Evolutionary conservation across 495 filamentous ascomycete genomes (phyloP).

Genomic region (Talaromyces adpressus): DNA sequence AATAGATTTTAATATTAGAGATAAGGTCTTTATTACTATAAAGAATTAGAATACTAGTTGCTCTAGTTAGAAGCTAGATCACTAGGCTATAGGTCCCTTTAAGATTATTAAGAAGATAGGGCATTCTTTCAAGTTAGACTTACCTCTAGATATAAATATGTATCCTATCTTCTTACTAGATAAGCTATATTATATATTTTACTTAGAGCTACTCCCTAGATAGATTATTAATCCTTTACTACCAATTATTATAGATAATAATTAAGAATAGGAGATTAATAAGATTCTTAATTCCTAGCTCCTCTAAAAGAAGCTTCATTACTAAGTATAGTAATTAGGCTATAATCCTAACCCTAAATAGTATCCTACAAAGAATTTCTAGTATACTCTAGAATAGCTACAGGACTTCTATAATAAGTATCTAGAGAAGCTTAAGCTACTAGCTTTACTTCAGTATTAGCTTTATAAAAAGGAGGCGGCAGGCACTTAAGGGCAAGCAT

Average conservation of each 20-base stretch:
- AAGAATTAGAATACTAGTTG: background rate
- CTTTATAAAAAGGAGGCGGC: too few relatives aligned
- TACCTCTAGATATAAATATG: background rate
- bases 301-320: background rate
- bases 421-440: background rate
- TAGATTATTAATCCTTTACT: background rate
- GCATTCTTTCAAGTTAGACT: too few relatives aligned
- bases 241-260: background rate
- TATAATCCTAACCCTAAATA: background rate
- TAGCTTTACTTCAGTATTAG: too few relatives aligned
- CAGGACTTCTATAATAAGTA: background rate
- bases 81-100: background rate
- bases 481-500: too few relatives aligned
- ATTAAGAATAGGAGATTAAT: constrained; percentile 5
- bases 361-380: constrained; percentile 6
- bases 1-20: constrained; percentile 1
- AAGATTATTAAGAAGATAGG: background rate
- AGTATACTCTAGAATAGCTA: background rate
- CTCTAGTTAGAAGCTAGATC: background rate
- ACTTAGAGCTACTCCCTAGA: background rate
- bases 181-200: too few relatives aligned
- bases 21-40: background rate
- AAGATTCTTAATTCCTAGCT: background rate
- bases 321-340: too few relatives aligned
- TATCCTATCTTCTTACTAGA: background rate